Conservation (phyloP, 2,329 filamentous ascomycete genomes). For the Pyrenochaeta sp. region DNA sequence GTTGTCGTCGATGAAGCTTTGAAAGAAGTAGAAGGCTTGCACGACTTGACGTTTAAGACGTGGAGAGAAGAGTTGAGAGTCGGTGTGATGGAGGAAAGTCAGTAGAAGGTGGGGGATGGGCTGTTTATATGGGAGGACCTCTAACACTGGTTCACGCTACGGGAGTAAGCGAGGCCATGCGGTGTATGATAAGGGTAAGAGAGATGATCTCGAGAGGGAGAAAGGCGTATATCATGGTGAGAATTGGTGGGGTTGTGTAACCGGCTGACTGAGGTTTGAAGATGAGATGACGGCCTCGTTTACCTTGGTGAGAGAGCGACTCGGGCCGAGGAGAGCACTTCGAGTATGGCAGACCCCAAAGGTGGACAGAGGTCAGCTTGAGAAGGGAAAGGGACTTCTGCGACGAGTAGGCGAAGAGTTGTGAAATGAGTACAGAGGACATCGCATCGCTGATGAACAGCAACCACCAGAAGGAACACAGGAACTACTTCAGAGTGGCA, state of each 20-base stretch:
- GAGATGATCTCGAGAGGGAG: not conserved
- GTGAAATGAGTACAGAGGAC: not conserved
- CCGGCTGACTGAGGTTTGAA: not conserved
- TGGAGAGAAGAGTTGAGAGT: slow-evolving; percentile 8
- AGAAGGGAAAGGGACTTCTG: not conserved
- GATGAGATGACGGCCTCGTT: not conserved
- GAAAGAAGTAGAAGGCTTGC: slow-evolving; percentile 6
- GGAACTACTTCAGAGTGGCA: not conserved
- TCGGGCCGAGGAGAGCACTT: not conserved
- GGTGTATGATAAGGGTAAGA: slow-evolving; percentile 14
- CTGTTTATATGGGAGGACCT: slow-evolving; percentile 22
- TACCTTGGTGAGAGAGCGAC: slow-evolving; percentile 6
- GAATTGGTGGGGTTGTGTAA: not conserved
- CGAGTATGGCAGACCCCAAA: not conserved
- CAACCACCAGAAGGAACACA: not conserved
- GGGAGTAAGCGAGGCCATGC: not conserved
- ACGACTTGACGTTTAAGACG: slow-evolving; percentile 2
- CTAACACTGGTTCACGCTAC: slow-evolving; percentile 6
- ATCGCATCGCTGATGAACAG: not conserved
- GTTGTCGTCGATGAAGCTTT: slow-evolving; percentile 4
- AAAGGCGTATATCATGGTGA: not conserved
- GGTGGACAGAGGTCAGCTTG: not conserved
- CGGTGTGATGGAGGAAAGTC: slow-evolving; percentile 26
- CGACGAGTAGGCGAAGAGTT: not conserved
- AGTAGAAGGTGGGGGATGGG: slow-evolving; percentile 8